Evolutionary conservation across 1,139 yeast species (phyloP).

Genomic region (Suhomyces maxii): DNA sequence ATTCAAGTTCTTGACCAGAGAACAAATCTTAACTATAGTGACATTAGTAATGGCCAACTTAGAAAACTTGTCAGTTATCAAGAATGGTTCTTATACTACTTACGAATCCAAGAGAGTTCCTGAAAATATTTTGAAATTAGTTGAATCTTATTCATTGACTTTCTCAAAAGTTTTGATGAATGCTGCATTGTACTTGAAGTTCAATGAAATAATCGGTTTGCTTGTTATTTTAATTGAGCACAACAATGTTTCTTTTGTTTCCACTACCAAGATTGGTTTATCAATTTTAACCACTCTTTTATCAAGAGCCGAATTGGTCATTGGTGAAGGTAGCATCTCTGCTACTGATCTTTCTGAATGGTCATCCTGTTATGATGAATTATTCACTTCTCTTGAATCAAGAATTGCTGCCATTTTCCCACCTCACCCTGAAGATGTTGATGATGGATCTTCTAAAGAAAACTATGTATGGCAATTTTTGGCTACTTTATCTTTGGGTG

Average conservation of each 20-base stretch:
- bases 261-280: constrained; percentile 84
- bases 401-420: constrained; percentile 83
- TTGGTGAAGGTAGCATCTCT: constrained; percentile 70
- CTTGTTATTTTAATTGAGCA: constrained; percentile 72
- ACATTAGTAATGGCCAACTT: constrained; percentile 81
- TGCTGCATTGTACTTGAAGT: constrained; percentile 78
- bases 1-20: constrained; percentile 76
- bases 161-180: constrained; percentile 85
- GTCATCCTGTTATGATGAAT: constrained; percentile 79
- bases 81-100: constrained; percentile 74
- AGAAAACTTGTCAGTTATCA: constrained; percentile 76
- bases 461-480: constrained; percentile 94
- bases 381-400: constrained; percentile 79
- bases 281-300: constrained; percentile 84
- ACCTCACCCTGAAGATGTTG: constrained; percentile 53
- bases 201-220: constrained; percentile 81
- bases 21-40: constrained; percentile 75
- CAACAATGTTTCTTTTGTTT: constrained; percentile 68
- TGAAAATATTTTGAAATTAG: constrained; percentile 56
- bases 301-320: constrained; percentile 89
- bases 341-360: constrained; percentile 68
- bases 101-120: constrained; percentile 57
- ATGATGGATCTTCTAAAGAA: constrained; percentile 63
- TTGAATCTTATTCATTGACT: constrained; percentile 79
- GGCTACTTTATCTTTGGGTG: constrained; percentile 91